Percentiles rank a stretch among this genome's conserved stretches.
These are phyloP conservation scores for Paspalum vaginatum DNA, from an alignment of 176 grass and related monocot genomes.

Conservation along the genomic window DNA sequence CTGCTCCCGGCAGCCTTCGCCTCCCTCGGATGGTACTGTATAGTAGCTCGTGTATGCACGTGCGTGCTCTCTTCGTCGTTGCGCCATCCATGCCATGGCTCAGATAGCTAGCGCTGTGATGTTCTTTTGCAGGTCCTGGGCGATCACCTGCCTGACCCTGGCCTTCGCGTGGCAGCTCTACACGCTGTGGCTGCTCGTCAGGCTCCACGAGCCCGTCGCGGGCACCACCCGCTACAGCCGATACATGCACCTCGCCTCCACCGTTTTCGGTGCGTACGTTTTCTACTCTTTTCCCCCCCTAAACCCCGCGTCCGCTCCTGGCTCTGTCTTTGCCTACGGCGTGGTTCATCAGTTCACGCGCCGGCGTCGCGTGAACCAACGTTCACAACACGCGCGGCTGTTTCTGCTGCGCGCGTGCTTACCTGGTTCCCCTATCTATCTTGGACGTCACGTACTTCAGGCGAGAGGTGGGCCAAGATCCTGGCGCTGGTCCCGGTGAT, in stretches of 20 bases:
- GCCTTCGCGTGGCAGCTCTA: conserved; percentile 94
- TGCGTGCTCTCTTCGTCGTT: background rate
- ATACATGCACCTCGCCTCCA: conserved; percentile 74
- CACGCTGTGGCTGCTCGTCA: conserved; percentile 86
- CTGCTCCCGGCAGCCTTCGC: conserved; percentile 81
- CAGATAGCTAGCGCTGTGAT: too few species aligned
- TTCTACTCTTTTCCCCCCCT: background rate
- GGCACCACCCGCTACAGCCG: conserved; percentile 75
- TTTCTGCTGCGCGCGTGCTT: too few species aligned
- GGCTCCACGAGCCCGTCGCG: conserved; percentile 84
- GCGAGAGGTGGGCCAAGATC: conserved; percentile 65
- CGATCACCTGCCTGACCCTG: conserved; percentile 63
- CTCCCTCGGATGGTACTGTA: conserved; percentile 73
- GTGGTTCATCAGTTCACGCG: background rate
- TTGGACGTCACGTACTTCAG: conserved; percentile 10
- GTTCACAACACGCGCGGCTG: background rate
- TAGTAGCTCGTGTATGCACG: background rate
- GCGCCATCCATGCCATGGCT: background rate
- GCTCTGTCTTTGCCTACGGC: background rate
- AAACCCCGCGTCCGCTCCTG: background rate
- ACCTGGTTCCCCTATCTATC: too few species aligned
- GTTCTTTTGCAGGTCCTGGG: conserved; percentile 77
- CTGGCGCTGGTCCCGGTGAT: conserved; percentile 63
- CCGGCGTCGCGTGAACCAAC: background rate
- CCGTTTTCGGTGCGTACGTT: conserved; percentile 60